These are phyloP conservation scores for Austroboletus niveus DNA, from an alignment of 1,284 basidiomycete genomes.

Conservation along the genomic window DNA sequence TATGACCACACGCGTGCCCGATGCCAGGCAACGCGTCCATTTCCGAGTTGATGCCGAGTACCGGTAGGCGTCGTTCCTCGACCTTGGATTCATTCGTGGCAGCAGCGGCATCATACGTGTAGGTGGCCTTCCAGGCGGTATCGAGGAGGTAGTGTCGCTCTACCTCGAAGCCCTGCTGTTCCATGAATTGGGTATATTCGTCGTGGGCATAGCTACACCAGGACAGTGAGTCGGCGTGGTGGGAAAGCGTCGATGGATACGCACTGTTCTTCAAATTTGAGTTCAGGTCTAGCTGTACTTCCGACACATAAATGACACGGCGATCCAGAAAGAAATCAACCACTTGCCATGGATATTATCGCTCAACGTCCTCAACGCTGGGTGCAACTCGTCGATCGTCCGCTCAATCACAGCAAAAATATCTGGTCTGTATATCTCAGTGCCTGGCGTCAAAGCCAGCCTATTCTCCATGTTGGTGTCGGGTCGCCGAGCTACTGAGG, in stretches of 20 bases:
- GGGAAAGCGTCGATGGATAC: neutral
- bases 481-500: constrained; percentile 18
- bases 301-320: neutral
- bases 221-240: neutral
- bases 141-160: constrained; percentile 53
- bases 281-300: constrained; percentile 53
- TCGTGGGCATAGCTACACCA: constrained; percentile 51
- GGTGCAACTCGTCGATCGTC: constrained; percentile 52
- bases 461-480: constrained; percentile 9
- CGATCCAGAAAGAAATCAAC: neutral
- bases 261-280: constrained; percentile 55
- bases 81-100: too few relatives aligned
- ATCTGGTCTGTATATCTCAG: constrained; percentile 33
- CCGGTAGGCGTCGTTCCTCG: constrained; percentile 19
- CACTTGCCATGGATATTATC: constrained; percentile 63
- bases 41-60: constrained; percentile 74
- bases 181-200: constrained; percentile 54
- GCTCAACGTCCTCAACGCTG: constrained; percentile 57
- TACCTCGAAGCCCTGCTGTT: constrained; percentile 57
- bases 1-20: constrained; percentile 78
- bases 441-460: constrained; percentile 12
- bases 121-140: constrained; percentile 74
- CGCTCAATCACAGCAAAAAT: constrained; percentile 54
- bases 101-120: constrained; percentile 31
- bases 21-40: constrained; percentile 63